Percentiles rank a stretch among this genome's conserved stretches.
phyloP scores from a whole-genome alignment of 305 asterid species.

The Fraxinus sp. region DNA sequence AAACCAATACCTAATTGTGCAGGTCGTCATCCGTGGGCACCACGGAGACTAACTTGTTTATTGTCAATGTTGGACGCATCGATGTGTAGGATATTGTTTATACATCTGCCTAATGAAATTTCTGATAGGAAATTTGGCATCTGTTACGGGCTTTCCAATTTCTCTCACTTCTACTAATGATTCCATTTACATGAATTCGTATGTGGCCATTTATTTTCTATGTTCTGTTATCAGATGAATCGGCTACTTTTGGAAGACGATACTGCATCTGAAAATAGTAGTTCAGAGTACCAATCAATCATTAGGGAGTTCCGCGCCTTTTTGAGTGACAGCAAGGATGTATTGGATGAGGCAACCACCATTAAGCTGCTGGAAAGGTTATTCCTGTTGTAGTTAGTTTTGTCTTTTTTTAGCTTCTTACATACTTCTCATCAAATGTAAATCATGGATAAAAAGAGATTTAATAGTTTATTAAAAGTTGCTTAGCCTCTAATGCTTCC shows the following conservation, averaged over 20 bases:
- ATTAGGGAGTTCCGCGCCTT: conserved; percentile 83
- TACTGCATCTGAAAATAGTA: conserved; percentile 45
- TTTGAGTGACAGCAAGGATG: conserved; percentile 92
- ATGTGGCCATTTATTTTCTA: conserved; percentile 19
- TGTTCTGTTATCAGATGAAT: conserved; percentile 60
- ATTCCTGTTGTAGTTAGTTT: conserved; percentile 25
- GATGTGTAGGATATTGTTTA: conserved; percentile 8
- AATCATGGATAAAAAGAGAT: conserved; percentile 12
- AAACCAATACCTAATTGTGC: neutral
- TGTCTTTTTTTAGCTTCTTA: conserved; percentile 4
- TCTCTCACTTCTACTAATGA: neutral
- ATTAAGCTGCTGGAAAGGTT: conserved; percentile 93
- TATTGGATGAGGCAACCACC: conserved; percentile 92
- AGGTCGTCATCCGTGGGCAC: neutral
- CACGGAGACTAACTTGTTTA: conserved; percentile 7
- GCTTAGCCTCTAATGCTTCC: conserved; percentile 22
- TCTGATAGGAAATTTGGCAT: conserved; percentile 16
- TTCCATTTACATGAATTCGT: conserved; percentile 10
- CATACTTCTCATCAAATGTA: conserved; percentile 1
- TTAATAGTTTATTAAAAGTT: neutral
- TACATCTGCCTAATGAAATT: neutral
- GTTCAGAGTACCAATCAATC: conserved; percentile 68
- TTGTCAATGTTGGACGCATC: conserved; percentile 16
- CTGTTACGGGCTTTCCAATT: neutral
- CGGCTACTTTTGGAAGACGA: conserved; percentile 88